A percentile compares a stretch with the other conserved stretches of the same genome.
Conservation (phyloP, 2,329 filamentous ascomycete species). For the Blastomyces silverae region DNA sequence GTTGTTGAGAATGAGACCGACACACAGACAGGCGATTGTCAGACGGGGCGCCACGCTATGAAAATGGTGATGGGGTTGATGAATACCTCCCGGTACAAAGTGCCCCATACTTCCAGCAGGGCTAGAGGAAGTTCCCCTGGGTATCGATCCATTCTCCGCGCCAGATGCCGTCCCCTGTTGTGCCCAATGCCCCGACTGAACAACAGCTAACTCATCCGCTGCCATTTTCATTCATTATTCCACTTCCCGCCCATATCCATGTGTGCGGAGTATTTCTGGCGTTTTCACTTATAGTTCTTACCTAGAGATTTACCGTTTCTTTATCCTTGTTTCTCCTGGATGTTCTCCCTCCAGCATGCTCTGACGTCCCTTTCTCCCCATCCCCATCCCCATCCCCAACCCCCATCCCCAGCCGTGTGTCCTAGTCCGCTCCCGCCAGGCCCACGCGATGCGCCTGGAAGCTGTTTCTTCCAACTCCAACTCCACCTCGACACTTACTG, state of each 20-base stretch:
- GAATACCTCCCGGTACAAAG: background rate
- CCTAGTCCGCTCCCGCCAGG: background rate
- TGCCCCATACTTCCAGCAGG: background rate
- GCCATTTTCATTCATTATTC: background rate
- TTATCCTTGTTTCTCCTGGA: background rate
- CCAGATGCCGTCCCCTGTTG: background rate
- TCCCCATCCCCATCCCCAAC: background rate
- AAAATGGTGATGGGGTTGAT: background rate
- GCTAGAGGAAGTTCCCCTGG: background rate
- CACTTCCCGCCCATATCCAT: background rate
- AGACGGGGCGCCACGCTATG: background rate
- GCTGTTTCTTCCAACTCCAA: slow-evolving; percentile 11
- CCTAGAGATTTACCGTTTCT: background rate
- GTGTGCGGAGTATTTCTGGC: background rate
- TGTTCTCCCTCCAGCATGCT: slow-evolving; percentile 5
- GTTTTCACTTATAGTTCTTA: background rate
- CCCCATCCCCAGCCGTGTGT: background rate
- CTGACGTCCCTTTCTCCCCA: background rate
- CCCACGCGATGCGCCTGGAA: slow-evolving; percentile 15
- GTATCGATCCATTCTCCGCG: background rate
- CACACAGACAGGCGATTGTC: background rate
- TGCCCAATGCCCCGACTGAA: background rate
- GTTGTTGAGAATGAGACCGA: slow-evolving; percentile 2
- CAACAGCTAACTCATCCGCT: slow-evolving; percentile 2
- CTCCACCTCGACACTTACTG: slow-evolving; percentile 10